A percentile compares a stretch with the other conserved stretches of the same genome.
Evolutionary conservation across 805 yeast genomes (phyloP).

Genomic region (Nakazawaea anatomiae): DNA sequence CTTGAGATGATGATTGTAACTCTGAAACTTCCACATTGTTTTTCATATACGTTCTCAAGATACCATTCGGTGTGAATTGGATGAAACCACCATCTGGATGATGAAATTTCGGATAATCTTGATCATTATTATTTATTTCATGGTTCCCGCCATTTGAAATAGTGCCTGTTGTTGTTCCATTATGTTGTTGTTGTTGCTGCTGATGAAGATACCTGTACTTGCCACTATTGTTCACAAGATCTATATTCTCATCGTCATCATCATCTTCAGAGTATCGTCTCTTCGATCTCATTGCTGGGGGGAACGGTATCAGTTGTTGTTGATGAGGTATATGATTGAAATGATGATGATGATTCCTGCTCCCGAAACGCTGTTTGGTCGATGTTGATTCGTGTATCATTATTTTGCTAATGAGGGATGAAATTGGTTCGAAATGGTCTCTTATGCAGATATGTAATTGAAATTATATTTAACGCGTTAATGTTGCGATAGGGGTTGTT

Average conservation of each 20-base stretch:
- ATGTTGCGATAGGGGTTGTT: too few relatives aligned
- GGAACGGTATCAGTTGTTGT: not conserved
- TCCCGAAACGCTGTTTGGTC: not conserved
- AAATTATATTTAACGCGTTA: too few relatives aligned
- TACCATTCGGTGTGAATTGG: slow-evolving; percentile 62
- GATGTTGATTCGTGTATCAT: not conserved
- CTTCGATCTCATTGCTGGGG: not conserved
- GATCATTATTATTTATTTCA: slow-evolving; percentile 20
- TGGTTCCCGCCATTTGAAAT: slow-evolving; percentile 9
- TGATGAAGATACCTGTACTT: not conserved
- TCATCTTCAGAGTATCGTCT: not conserved
- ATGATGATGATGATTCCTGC: not conserved
- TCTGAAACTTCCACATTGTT: slow-evolving; percentile 40
- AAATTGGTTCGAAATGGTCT: too few relatives aligned
- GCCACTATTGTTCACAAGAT: not conserved
- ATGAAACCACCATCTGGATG: slow-evolving; percentile 61
- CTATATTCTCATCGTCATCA: not conserved
- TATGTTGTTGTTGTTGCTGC: slow-evolving; percentile 19
- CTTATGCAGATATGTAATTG: too few relatives aligned
- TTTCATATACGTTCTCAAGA: slow-evolving; percentile 36
- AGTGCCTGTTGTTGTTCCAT: slow-evolving; percentile 3
- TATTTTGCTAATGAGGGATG: too few relatives aligned
- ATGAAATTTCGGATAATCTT: slow-evolving; percentile 49
- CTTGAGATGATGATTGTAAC: slow-evolving; percentile 33
- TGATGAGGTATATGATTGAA: not conserved